Evolutionary conservation across 2,329 filamentous ascomycete species (phyloP).

Genomic region (Aureobasidium sp.): DNA sequence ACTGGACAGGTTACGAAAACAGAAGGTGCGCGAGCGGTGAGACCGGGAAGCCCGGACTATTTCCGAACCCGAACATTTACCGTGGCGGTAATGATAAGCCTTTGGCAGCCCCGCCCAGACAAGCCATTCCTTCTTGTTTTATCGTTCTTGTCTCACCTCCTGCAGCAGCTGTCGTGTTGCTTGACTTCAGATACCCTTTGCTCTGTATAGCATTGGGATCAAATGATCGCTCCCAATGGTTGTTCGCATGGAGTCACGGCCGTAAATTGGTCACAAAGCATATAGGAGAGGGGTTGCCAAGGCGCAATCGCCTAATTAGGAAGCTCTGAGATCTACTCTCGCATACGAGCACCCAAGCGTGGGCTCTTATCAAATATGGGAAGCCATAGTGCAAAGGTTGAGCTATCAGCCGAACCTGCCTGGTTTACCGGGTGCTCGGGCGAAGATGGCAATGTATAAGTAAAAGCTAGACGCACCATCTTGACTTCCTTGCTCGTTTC

Average conservation of each 20-base stretch:
- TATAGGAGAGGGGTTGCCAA: constrained; percentile 4
- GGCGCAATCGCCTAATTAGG: constrained; percentile 2
- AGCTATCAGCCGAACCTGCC: background rate
- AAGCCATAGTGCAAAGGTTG: background rate
- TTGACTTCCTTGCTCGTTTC: background rate
- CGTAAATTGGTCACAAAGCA: background rate
- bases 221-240: background rate
- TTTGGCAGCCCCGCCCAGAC: background rate
- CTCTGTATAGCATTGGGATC: background rate
- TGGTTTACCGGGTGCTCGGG: background rate
- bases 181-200: background rate
- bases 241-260: background rate
- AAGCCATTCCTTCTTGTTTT: background rate
- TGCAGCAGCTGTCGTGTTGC: background rate
- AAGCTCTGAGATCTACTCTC: constrained; percentile 3
- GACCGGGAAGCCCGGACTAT: background rate
- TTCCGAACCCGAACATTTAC: background rate
- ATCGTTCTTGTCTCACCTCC: constrained; percentile 3
- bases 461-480: too few species aligned
- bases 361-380: constrained; percentile 2
- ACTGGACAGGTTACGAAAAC: too few species aligned
- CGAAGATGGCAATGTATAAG: background rate
- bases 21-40: background rate
- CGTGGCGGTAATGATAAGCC: background rate
- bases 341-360: background rate